Percentiles rank a stretch among this genome's conserved stretches.
Conservation (phyloP, 495 filamentous ascomycete genomes). For the Neurospora tetraspora region DNA sequence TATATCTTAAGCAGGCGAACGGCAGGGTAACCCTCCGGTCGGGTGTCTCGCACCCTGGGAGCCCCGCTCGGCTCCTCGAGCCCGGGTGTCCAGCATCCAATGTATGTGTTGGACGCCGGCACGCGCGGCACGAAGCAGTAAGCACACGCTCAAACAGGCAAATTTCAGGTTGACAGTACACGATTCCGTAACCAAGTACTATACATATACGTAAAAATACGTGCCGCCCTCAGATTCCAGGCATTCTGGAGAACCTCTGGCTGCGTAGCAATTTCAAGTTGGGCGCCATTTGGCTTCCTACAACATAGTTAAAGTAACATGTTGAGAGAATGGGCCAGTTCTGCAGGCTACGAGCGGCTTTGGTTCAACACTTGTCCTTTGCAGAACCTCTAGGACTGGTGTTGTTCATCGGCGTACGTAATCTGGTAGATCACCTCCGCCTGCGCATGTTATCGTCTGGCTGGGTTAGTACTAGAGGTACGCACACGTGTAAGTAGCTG, state of each 20-base stretch:
- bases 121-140: not conserved
- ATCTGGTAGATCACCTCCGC: not conserved
- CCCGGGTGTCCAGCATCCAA: not conserved
- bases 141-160: not conserved
- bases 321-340: not conserved
- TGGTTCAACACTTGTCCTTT: not conserved
- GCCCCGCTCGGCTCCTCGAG: not conserved
- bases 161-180: not conserved
- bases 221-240: not conserved
- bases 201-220: not conserved
- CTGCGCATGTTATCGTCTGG: not conserved
- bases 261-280: not conserved
- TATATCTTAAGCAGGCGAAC: not conserved
- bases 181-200: not conserved
- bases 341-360: not conserved
- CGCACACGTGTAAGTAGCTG: not conserved
- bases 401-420: not conserved
- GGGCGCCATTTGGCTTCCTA: not conserved
- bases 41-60: no score
- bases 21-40: not conserved
- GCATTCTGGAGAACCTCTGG: not conserved
- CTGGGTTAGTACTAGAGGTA: not conserved
- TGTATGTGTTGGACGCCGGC: not conserved
- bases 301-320: not conserved
- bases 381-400: not conserved